Evolutionary conservation across 495 filamentous ascomycete genomes (phyloP).

Genomic region (Umbilicaria muhlenbergii): DNA sequence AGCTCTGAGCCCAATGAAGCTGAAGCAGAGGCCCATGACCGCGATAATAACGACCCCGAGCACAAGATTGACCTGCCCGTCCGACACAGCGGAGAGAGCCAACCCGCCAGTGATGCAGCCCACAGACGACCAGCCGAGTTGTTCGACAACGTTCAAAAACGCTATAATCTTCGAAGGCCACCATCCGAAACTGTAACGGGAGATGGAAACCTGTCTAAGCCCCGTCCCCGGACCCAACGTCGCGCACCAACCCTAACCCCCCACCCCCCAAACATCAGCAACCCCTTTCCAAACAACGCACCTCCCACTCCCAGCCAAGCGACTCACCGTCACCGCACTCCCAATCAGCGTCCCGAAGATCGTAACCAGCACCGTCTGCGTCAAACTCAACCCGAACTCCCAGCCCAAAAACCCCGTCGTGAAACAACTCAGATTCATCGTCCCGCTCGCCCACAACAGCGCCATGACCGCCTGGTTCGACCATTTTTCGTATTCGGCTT

Average conservation of each 20-base stretch:
- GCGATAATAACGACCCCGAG: constrained; percentile 33
- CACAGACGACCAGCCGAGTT: constrained; percentile 33
- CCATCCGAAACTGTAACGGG: constrained; percentile 40
- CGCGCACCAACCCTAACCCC: constrained; percentile 26
- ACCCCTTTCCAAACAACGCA: constrained; percentile 28
- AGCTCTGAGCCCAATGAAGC: constrained; percentile 36
- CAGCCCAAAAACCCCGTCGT: constrained; percentile 32
- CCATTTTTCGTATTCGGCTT: background rate
- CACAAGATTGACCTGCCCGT: constrained; percentile 25
- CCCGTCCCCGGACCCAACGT: constrained; percentile 35
- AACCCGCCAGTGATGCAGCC: constrained; percentile 30
- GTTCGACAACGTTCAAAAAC: constrained; percentile 31
- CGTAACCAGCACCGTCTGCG: constrained; percentile 28
- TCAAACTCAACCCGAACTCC: constrained; percentile 31
- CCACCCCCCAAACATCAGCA: constrained; percentile 19
- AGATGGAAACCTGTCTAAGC: constrained; percentile 35
- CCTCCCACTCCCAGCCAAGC: too few relatives aligned
- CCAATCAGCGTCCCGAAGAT: constrained; percentile 32
- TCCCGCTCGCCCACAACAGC: constrained; percentile 30
- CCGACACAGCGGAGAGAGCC: constrained; percentile 34
- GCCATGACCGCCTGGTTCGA: constrained; percentile 5
- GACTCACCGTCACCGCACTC: constrained; percentile 29
- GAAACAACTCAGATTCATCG: constrained; percentile 40
- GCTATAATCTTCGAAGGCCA: constrained; percentile 34
- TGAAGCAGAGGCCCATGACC: constrained; percentile 26